Evolutionary conservation across 2,329 filamentous ascomycete species (phyloP), one percentile per base, ranked within the genome.

Genomic region (Zymoseptoria pseudotritici): DNA sequence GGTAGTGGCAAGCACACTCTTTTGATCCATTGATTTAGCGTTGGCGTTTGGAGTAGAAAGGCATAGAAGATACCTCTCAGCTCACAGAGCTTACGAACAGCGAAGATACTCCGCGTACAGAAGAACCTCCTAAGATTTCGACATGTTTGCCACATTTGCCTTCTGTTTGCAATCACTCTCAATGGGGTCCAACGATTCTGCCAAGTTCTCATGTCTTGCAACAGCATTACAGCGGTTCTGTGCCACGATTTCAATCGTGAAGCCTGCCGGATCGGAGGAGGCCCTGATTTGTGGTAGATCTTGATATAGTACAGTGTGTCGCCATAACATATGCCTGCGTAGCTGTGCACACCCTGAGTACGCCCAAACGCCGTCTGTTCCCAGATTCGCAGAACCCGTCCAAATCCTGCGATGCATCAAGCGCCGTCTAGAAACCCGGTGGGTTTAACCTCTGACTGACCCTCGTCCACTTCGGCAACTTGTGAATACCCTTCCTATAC

Each of bases 401-500:
- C 26, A 29, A 9, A 9, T 9, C 26, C 8, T 29, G 26, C 26
- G 26, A 46, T 46, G 17, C 36, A 17, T 46, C 13, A 10, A 20
- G 26, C 4, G 13, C 54, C 9, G 3, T 29, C 58, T 86, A 97
- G 78, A 93, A 97, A 78, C 93, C 93, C 53, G 93, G 92, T 60
- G 93, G 93, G 76, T 97, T 97, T 74, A 97, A 73, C 77, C 93
- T 82, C 77, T 97, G 93, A 66, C 90, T 96, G 64, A 97, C 88
- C 78, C 92, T 88, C 68, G 93, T 97, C 93, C 93, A 97, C 79
- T 97, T 78, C 6, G 76, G 76, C 65, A 78, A 62, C 63, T 78
- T 97, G 78, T 97, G 93, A 75, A 99, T 92, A 58, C 91, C 90
- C 85, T 99, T 99, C 74, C 94, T 83, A 76, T 97, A 99, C 70